Base-by-base conservation (phyloP, 106 monocot genomes). In the Gastrodia elata region DNA sequence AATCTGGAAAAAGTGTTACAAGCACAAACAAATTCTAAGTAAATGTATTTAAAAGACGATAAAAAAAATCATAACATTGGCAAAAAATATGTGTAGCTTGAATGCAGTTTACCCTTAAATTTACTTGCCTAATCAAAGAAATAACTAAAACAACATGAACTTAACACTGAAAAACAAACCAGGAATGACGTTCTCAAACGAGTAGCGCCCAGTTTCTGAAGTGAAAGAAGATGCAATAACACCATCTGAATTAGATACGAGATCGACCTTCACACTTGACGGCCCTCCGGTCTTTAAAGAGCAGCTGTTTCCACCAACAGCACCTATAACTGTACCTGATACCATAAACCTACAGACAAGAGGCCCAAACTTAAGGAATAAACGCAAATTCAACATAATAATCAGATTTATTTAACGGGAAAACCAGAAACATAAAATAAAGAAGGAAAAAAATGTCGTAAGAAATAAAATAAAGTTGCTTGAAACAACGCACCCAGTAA, bases 251-350 rank as follows among this genome's bases (percentile, higher is more conserved):
- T 72, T 37, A 71, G 93, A 82, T 34, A 93, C 73, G 40, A 98
- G 87, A 68, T 91, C 87, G 74, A 98, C 80, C 78, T 87, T 91
- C 24, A 98, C 83, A 86, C 84, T 71, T 33, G 90, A 84, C 41
- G 98, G 98, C 1, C 98, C 98, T 65, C 81, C 80, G 79, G 74
- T 72, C 73, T 89, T 93, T 28, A 65, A 43, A 24, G 89, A 67
- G 80, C 98, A 98, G 72, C 98, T 98, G 43, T 85, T 75, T 71
- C 93, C 98, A 71, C 98, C 98, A 83, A 91, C 75, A 76, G 98
- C 85, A 77, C 98, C 98, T 64, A 75, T 49, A 59, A 98, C 83
- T 71, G 67, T 90, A 69, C 98, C 98, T 38, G 93, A 88, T 77
- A 98, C 83, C 74, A 75, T 77, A 71, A 97, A 97, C 69, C 96